Evolutionary conservation across 2,329 filamentous ascomycete species (phyloP).

Genomic region (Pseudogymnoascus sp.): DNA sequence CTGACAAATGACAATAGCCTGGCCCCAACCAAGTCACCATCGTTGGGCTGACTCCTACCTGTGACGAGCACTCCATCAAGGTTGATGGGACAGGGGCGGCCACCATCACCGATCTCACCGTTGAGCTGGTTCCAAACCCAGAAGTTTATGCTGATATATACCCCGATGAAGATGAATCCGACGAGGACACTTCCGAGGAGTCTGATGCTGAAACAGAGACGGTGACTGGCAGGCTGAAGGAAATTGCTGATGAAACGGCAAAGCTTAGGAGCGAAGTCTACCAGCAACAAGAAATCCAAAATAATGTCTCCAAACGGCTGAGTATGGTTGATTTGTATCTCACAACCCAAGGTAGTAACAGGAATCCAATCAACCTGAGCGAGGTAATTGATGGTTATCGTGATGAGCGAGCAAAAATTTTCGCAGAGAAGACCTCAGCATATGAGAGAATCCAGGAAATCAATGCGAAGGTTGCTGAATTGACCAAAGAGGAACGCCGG

Average conservation of each 20-base stretch:
- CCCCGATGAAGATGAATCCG: constrained; percentile 23
- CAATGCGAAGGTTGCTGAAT: constrained; percentile 21
- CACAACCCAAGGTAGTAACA: constrained; percentile 14
- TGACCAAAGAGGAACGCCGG: constrained; percentile 12
- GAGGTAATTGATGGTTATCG: constrained; percentile 14
- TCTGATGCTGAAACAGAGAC: constrained; percentile 23
- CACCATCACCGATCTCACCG: constrained; percentile 53
- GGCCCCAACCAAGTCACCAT: constrained; percentile 50
- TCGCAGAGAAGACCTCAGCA: constrained; percentile 29
- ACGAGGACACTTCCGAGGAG: constrained; percentile 19
- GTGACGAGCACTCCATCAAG: constrained; percentile 49
- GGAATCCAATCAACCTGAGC: background rate
- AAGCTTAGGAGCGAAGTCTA: constrained; percentile 14
- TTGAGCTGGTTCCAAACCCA: constrained; percentile 45
- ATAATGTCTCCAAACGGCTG: constrained; percentile 21
- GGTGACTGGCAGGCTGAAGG: constrained; percentile 16
- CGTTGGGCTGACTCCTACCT: constrained; percentile 42
- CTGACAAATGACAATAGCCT: constrained; percentile 27
- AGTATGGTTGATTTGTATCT: constrained; percentile 21
- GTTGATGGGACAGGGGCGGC: constrained; percentile 50
- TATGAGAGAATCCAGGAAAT: constrained; percentile 24
- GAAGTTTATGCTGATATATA: constrained; percentile 35
- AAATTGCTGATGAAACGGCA: constrained; percentile 23
- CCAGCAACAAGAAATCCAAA: constrained; percentile 7
- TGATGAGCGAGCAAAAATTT: constrained; percentile 26